Percentiles rank a stretch among this genome's conserved stretches.
Evolutionary conservation across 2,329 filamentous ascomycete species (phyloP).

Genomic region (Pseudogymnoascus sp.): DNA sequence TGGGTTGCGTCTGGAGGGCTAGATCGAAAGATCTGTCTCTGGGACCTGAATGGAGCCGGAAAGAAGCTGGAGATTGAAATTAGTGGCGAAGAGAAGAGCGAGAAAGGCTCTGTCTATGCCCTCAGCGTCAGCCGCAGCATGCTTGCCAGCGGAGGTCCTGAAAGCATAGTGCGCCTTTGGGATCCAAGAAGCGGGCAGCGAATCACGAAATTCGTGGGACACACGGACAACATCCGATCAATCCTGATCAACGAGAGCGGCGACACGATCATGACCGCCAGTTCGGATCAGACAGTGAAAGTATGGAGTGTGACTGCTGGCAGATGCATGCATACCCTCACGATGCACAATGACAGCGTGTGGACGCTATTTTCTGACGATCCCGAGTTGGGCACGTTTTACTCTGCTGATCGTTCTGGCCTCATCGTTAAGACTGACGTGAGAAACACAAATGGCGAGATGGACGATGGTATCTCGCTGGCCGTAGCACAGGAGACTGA

Average conservation of each 20-base stretch:
- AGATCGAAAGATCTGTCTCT: slow-evolving; percentile 84
- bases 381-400: slow-evolving; percentile 79
- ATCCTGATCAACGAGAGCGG: slow-evolving; percentile 83
- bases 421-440: slow-evolving; percentile 95
- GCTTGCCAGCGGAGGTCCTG: slow-evolving; percentile 85
- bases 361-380: slow-evolving; percentile 92
- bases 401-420: slow-evolving; percentile 87
- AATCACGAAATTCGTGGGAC: slow-evolving; percentile 92
- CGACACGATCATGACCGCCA: slow-evolving; percentile 87
- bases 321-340: slow-evolving; percentile 93
- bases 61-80: slow-evolving; percentile 82
- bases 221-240: slow-evolving; percentile 88
- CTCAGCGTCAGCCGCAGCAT: slow-evolving; percentile 72
- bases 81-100: slow-evolving; percentile 68
- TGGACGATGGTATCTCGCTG: slow-evolving; percentile 82
- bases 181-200: slow-evolving; percentile 81
- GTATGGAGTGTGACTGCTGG: slow-evolving; percentile 95
- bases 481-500: slow-evolving; percentile 91
- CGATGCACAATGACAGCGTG: slow-evolving; percentile 97
- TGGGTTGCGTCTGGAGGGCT: slow-evolving; percentile 94
- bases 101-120: slow-evolving; percentile 94
- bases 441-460: slow-evolving; percentile 57
- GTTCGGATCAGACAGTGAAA: slow-evolving; percentile 94
- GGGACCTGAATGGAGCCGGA: slow-evolving; percentile 84
- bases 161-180: slow-evolving; percentile 88